Conservation (phyloP, 768 basidiomycete genomes). For the Mycena sanguinolenta region DNA sequence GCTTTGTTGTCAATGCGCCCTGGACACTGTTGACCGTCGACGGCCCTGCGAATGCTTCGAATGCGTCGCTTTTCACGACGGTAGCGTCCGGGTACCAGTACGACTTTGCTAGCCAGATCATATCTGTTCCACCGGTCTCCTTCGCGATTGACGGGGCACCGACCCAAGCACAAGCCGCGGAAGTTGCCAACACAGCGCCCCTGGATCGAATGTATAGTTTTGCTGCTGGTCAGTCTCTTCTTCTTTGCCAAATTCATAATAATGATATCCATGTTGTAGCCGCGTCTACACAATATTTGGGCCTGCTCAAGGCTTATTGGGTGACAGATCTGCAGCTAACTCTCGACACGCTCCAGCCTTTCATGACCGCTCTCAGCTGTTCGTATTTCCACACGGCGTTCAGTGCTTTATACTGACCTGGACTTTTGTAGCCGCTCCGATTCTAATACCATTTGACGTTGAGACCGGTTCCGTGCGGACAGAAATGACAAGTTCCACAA, state of each 20-base stretch:
- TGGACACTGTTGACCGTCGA: constrained; percentile 61
- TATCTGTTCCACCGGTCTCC: constrained; percentile 57
- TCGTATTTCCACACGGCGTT: constrained; percentile 59
- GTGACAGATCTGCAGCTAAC: constrained; percentile 62
- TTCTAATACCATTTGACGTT: constrained; percentile 41
- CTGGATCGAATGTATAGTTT: constrained; percentile 73
- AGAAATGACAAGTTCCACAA: constrained; percentile 57
- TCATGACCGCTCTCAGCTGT: constrained; percentile 58
- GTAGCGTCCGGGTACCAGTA: constrained; percentile 66
- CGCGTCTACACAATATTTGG: constrained; percentile 65
- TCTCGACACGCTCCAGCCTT: constrained; percentile 55
- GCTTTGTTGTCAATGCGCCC: constrained; percentile 61
- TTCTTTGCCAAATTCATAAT: background rate
- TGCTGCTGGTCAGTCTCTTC: constrained; percentile 63
- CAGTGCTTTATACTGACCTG: constrained; percentile 38
- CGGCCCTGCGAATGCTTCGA: constrained; percentile 51
- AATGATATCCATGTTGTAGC: constrained; percentile 53
- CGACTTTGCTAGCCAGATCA: constrained; percentile 70
- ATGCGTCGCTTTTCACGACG: constrained; percentile 54
- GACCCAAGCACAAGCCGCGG: constrained; percentile 56
- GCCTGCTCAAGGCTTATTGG: constrained; percentile 69
- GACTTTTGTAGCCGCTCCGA: constrained; percentile 29
- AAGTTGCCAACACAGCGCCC: constrained; percentile 55
- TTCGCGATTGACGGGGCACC: constrained; percentile 65
- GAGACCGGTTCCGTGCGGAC: constrained; percentile 48